Percentiles rank a stretch among this genome's conserved stretches.
Evolutionary conservation across 2,329 filamentous ascomycete genomes (phyloP).

Genomic region (Alternaria sp.): DNA sequence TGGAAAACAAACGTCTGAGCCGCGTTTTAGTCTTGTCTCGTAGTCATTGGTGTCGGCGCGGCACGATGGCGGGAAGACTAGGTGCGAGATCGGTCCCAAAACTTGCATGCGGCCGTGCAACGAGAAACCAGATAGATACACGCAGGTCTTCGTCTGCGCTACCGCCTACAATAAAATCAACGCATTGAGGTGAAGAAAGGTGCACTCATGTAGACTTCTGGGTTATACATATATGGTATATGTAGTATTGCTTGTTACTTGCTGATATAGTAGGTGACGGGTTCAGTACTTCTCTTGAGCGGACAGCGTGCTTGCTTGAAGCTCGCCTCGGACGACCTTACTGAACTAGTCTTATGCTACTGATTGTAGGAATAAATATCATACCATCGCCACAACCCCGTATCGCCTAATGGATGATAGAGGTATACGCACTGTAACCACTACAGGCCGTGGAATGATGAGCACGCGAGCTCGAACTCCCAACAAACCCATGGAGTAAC

Average conservation of each 20-base stretch:
- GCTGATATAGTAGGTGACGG: neutral
- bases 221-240: neutral
- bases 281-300: neutral
- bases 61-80: neutral
- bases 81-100: neutral
- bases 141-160: neutral
- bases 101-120: neutral
- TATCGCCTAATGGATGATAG: neutral
- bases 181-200: neutral
- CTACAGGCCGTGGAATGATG: neutral
- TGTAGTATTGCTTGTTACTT: neutral
- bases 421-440: neutral
- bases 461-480: neutral
- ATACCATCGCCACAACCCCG: neutral
- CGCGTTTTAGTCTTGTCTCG: conserved; percentile 10
- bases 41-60: conserved; percentile 12
- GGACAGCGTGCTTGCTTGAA: neutral
- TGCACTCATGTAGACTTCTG: neutral
- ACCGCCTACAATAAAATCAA: neutral
- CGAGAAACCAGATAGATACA: neutral
- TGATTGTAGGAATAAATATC: neutral
- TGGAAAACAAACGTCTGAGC: conserved; percentile 12
- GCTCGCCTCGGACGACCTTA: neutral
- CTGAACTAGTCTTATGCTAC: neutral
- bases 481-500: neutral